A percentile compares a stretch with the other conserved stretches of the same genome.
Conservation (phyloP, 108 stramenopile genomes). For the Cyclotella cryptica region DNA sequence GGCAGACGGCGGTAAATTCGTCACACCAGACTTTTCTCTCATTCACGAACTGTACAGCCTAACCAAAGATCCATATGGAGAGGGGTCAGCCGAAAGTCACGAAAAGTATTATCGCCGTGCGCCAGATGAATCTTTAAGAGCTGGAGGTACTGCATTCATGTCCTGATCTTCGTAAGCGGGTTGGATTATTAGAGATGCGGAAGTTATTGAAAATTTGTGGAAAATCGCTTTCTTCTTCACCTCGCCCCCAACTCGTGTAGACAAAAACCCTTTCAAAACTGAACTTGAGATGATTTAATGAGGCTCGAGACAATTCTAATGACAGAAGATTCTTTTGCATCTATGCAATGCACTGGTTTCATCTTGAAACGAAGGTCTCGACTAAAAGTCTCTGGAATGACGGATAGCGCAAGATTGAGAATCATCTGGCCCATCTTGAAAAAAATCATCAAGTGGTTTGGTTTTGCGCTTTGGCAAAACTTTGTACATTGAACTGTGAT, state of each 20-base stretch:
- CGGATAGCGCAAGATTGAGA: neutral
- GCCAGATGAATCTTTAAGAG: constrained; percentile 64
- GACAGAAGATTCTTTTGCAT: neutral
- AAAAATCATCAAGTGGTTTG: neutral
- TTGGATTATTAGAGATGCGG: constrained; percentile 11
- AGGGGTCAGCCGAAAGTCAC: constrained; percentile 64
- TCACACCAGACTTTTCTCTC: constrained; percentile 62
- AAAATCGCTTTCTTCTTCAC: neutral
- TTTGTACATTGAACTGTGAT: neutral
- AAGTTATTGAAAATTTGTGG: neutral
- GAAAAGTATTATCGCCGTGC: constrained; percentile 75
- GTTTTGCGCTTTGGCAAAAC: neutral
- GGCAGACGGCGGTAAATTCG: constrained; percentile 54
- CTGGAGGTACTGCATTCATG: constrained; percentile 91
- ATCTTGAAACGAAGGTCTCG: constrained; percentile 1
- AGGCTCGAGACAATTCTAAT: constrained; percentile 1
- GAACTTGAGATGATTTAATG: neutral
- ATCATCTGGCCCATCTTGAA: neutral
- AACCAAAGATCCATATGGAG: constrained; percentile 75
- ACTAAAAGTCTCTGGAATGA: neutral
- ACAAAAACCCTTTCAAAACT: neutral
- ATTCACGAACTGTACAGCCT: constrained; percentile 72
- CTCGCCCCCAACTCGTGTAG: constrained; percentile 10
- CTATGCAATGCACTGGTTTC: neutral
- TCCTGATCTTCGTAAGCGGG: constrained; percentile 81